phyloP scores from a whole-genome alignment of 768 basidiomycete species.

The Phaeotremella fagi region DNA sequence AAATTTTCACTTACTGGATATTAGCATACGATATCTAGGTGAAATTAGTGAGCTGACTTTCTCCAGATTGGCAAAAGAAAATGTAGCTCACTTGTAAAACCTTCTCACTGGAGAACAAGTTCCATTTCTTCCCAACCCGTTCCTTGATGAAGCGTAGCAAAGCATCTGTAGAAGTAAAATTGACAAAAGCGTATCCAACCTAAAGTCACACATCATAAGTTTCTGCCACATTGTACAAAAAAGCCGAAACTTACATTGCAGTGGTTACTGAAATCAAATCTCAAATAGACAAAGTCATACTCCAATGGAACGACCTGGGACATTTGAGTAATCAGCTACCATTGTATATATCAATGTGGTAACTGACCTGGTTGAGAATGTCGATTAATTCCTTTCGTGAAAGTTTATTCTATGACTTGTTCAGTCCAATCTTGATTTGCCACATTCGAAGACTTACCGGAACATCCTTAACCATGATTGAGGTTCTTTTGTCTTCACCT shows the following conservation, averaged over 20 bases:
- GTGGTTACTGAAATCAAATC: conserved; percentile 46
- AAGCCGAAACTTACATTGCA: conserved; percentile 38
- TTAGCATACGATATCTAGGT: conserved; percentile 43
- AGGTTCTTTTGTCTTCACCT: conserved; percentile 41
- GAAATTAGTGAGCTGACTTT: conserved; percentile 1
- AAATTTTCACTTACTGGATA: conserved; percentile 36
- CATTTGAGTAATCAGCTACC: neutral
- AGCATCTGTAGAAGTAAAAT: conserved; percentile 35
- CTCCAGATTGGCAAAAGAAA: neutral
- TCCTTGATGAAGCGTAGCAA: conserved; percentile 37
- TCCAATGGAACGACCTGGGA: conserved; percentile 42
- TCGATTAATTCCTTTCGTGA: conserved; percentile 42
- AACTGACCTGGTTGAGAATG: conserved; percentile 40
- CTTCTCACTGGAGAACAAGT: conserved; percentile 46
- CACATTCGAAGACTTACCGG: conserved; percentile 25
- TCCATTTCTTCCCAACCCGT: conserved; percentile 44
- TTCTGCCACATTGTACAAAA: neutral
- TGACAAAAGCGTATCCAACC: conserved; percentile 48
- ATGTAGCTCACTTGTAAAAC: conserved; percentile 38
- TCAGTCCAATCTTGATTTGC: neutral
- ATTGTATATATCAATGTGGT: neutral
- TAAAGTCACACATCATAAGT: neutral
- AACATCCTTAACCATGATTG: conserved; percentile 48
- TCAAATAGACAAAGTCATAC: conserved; percentile 47
- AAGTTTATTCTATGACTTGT: conserved; percentile 40